Percentiles rank a stretch among this genome's conserved stretches.
Evolutionary conservation across 2,329 filamentous ascomycete genomes (phyloP).

Genomic region (Cordyceps pruinosa): DNA sequence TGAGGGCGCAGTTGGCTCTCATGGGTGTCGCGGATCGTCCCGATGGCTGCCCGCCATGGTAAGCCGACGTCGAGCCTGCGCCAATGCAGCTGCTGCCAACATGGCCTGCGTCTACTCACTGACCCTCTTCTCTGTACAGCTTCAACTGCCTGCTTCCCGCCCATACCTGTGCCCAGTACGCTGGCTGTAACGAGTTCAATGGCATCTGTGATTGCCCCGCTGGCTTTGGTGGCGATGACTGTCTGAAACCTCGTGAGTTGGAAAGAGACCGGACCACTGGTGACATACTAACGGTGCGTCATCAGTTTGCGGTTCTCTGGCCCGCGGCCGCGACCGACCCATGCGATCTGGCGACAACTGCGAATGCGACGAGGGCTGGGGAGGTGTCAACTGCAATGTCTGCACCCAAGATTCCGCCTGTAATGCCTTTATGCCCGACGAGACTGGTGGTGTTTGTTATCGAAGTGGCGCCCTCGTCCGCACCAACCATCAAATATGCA

Average conservation of each 20-base stretch:
- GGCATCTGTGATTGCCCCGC: conserved; percentile 89
- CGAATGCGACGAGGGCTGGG: conserved; percentile 88
- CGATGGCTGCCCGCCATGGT: conserved; percentile 73
- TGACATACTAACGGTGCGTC: neutral
- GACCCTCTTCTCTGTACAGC: conserved; percentile 39
- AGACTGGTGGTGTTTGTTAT: conserved; percentile 82
- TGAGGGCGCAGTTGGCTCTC: conserved; percentile 60
- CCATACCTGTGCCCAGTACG: conserved; percentile 86
- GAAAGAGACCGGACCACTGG: neutral
- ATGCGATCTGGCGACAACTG: conserved; percentile 67
- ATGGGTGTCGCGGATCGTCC: conserved; percentile 59
- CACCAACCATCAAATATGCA: conserved; percentile 95
- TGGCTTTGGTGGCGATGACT: conserved; percentile 92
- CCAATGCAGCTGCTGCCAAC: conserved; percentile 22
- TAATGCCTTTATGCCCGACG: conserved; percentile 77
- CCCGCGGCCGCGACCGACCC: conserved; percentile 70
- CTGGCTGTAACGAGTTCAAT: conserved; percentile 79
- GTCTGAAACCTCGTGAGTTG: conserved; percentile 65
- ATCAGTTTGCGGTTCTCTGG: conserved; percentile 75
- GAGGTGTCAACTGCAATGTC: conserved; percentile 96
- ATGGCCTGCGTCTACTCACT: neutral
- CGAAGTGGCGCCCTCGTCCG: conserved; percentile 84
- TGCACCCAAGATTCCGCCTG: conserved; percentile 80
- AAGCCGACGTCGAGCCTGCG: conserved; percentile 18
- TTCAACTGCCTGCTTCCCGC: conserved; percentile 97